Conservation (phyloP, 2,329 filamentous ascomycete species). For the Epichloe sibirici region DNA sequence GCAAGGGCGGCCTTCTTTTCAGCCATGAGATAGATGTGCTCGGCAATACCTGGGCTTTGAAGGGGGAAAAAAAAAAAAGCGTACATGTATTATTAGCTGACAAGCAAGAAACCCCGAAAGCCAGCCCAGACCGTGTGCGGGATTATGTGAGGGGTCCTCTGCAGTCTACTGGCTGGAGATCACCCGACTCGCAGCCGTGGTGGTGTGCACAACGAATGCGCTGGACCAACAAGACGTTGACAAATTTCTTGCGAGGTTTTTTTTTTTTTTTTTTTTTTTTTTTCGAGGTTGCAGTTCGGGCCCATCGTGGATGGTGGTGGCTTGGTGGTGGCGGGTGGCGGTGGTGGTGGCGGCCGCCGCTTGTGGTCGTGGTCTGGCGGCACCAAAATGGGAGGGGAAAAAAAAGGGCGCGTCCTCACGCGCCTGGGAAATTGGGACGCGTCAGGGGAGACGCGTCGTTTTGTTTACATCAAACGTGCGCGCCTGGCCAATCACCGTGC, state of each 20-base stretch:
- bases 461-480: slow-evolving; percentile 6
- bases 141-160: background rate
- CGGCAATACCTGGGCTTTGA: too few species aligned
- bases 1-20: background rate
- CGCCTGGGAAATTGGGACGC: background rate
- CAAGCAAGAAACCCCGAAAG: too few species aligned
- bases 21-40: too few species aligned
- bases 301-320: background rate
- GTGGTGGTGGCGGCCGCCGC: background rate
- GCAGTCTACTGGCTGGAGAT: background rate
- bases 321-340: background rate
- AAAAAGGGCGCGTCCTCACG: background rate
- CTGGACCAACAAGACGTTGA: slow-evolving; percentile 2
- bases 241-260: background rate
- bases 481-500: slow-evolving; percentile 1
- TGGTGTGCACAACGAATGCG: background rate
- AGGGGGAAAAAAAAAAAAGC: too few species aligned
- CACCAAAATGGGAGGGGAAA: background rate
- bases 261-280: too few species aligned
- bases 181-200: background rate
- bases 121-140: background rate
- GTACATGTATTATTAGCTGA: too few species aligned
- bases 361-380: background rate
- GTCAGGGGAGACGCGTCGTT: slow-evolving; percentile 4
- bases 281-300: background rate